A percentile compares a stretch with the other conserved stretches of the same genome.
Conservation (phyloP, 2,329 filamentous ascomycete genomes). For the Dothidotthia symphoricarpi region DNA sequence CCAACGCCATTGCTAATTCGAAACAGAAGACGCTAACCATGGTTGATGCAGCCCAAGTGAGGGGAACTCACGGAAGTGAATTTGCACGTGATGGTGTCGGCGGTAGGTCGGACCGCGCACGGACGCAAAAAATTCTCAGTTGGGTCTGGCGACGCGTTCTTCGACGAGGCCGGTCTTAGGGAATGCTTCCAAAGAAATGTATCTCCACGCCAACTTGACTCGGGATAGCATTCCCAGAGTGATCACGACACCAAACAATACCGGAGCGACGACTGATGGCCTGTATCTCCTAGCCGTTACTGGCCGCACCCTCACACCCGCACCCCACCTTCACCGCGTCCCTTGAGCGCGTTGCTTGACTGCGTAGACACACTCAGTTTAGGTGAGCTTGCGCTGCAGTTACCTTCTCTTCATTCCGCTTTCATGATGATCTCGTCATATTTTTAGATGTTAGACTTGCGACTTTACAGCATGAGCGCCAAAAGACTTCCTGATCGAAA, state of each 20-base stretch:
- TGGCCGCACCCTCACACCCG: conserved; percentile 10
- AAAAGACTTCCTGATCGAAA: conserved; percentile 38
- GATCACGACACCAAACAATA: conserved; percentile 6
- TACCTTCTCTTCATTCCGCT: conserved; percentile 2
- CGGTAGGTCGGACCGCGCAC: too few species aligned
- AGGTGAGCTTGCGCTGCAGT: conserved; percentile 15
- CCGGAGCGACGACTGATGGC: conserved; percentile 7
- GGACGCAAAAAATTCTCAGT: too few species aligned
- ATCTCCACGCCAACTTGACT: conserved; percentile 17
- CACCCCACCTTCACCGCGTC: conserved; percentile 6
- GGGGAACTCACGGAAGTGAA: too few species aligned
- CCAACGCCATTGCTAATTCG: too few species aligned
- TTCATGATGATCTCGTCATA: conserved; percentile 39
- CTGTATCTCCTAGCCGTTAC: conserved; percentile 9
- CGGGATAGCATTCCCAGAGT: conserved; percentile 14
- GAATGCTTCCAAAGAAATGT: conserved; percentile 18
- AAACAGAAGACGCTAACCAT: too few species aligned
- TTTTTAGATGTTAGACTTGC: conserved; percentile 45
- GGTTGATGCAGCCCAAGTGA: too few species aligned
- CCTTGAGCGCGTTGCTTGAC: conserved; percentile 6
- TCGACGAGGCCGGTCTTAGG: too few species aligned
- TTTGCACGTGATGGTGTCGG: too few species aligned
- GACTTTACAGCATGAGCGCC: conserved; percentile 37
- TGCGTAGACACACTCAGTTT: not conserved
- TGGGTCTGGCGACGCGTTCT: too few species aligned